Base-by-base conservation (phyloP, 139 green algal species). In the Closterium sp. region DNA sequence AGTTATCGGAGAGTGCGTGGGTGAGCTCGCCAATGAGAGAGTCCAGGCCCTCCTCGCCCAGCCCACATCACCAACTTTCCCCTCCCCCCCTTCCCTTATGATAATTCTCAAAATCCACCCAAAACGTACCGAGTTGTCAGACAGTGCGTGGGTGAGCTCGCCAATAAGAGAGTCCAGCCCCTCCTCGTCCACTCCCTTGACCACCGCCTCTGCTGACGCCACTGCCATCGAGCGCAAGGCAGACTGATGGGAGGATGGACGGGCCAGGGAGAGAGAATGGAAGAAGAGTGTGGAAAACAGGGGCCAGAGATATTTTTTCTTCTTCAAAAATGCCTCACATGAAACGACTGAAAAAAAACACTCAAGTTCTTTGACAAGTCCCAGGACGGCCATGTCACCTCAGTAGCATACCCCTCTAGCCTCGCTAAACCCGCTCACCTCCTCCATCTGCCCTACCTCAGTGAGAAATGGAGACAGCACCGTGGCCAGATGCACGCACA, bases 391-490 rank as follows among this genome's bases (percentile, higher is more conserved):
- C 70, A 85, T n/a, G 4, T 30, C 4, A 87, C 79, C 79, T 87
- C 9, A 29, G 32, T 3, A 70, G 45, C 45, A 70, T 4, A 70
- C 9, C 45, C 1, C 45, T 19, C 45, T 70, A 13, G n/a, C 79
- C 9, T 2, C 4, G 3, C 73, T 28, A 86, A 4, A 4, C 24
- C 79, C 79, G 9, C 79, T 87, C 79, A 87, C 27, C 27, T 87
- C n/a, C 79, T 31, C 9, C 79, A n/a, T 45, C 28, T 89, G n/a
- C 17, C 90, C 90, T 9, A 95, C 94, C n/a, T 73, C 90, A 10
- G 88, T 89, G 3, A 99, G 94, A 89, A 99, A 94, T 31, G 96
- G 93, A 9, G 97, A 96, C 89, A 98, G 45, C 29, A 97, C 89
- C 22, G 89, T 94, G 5, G 96, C 91, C 97, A 97, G 19, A 97